Percentiles rank a stretch among this genome's conserved stretches.
These are phyloP conservation scores for Leccinum broughii DNA, from an alignment of 768 basidiomycete species.

Conservation along the genomic window DNA sequence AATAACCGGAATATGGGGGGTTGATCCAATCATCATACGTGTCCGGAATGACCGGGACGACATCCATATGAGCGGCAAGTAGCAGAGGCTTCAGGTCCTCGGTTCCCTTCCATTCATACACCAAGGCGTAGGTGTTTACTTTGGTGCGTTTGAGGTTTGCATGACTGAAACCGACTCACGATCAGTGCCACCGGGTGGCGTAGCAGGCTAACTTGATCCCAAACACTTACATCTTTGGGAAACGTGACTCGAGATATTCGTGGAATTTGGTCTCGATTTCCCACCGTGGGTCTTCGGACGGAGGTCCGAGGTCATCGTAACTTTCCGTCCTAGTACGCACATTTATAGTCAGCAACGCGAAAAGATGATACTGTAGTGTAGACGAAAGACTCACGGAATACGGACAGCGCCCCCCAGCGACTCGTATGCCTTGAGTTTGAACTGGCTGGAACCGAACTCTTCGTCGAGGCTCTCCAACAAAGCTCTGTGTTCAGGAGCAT, in stretches of 20 bases:
- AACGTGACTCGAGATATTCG: constrained; percentile 41
- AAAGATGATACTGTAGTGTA: not conserved
- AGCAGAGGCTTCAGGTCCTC: too few species aligned
- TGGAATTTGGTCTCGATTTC: constrained; percentile 30
- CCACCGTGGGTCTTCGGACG: constrained; percentile 49
- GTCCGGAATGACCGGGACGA: too few species aligned
- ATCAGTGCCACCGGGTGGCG: not conserved
- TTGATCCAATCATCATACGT: constrained; percentile 36
- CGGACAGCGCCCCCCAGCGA: too few species aligned
- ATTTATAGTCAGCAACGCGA: not conserved
- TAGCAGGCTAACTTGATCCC: not conserved
- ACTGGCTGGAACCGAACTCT: too few species aligned
- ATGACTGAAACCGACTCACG: constrained; percentile 37
- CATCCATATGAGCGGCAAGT: too few species aligned
- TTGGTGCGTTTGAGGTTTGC: constrained; percentile 44
- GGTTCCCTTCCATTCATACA: too few species aligned
- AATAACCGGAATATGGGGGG: too few species aligned
- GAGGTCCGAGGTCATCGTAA: constrained; percentile 48
- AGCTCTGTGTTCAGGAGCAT: too few species aligned
- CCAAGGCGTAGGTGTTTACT: too few species aligned
- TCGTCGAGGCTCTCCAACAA: too few species aligned
- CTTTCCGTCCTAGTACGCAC: constrained; percentile 45
- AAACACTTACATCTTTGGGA: constrained; percentile 54
- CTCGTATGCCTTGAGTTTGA: too few species aligned
- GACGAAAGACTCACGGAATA: too few species aligned